Base-by-base conservation (phyloP, 148 eudicot species). In the Beta vulgaris region DNA sequence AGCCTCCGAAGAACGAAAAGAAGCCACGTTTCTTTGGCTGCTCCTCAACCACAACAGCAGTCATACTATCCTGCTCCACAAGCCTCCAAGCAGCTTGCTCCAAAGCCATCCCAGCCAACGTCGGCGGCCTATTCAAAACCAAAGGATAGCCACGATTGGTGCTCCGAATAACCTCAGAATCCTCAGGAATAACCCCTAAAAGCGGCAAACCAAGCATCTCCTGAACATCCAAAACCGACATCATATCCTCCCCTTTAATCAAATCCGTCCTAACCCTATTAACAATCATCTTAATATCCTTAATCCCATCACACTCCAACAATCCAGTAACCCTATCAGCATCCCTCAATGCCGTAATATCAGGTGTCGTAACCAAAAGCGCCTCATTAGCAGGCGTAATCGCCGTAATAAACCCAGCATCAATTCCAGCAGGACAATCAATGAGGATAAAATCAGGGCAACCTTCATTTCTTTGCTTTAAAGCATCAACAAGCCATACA, bases 61-160 rank as follows among this genome's bases (percentile, higher is more conserved):
- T 87, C 99, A 95, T 95, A 79, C 92, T 95, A 66, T 95, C 99
- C 80, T 91, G 96, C 80, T 95, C 99, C 62, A 87, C 93, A 68
- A 95, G 78, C 82, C 99, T 85, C 99, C 99, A 95, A 35, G 99
- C 99, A 0, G 99, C 99, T 74, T 95, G 99, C 85, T 95, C 97
- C 74, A 95, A 95, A 2, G 99, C 99, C 83, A 95, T 78, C 29
- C 99, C 99, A 0, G 99, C 99, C 86, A 95, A 85, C 2, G 92
- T 91, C 1, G 97, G 97, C 0, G 99, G 99, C 85, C 80, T 88
- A 69, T 95, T 95, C 82, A 95, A 66, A 2, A 95, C 99, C 78
- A 95, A 84, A 3, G 99, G 99, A 76, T 84, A 92, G 62, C 99
- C 99, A 21, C 99, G 74, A 73, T 95, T 95, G 6, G 99, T 95